A percentile compares a stretch with the other conserved stretches of the same genome.
Conservation (phyloP, 2,329 filamentous ascomycete species). For the Acrocalymma vagum region DNA sequence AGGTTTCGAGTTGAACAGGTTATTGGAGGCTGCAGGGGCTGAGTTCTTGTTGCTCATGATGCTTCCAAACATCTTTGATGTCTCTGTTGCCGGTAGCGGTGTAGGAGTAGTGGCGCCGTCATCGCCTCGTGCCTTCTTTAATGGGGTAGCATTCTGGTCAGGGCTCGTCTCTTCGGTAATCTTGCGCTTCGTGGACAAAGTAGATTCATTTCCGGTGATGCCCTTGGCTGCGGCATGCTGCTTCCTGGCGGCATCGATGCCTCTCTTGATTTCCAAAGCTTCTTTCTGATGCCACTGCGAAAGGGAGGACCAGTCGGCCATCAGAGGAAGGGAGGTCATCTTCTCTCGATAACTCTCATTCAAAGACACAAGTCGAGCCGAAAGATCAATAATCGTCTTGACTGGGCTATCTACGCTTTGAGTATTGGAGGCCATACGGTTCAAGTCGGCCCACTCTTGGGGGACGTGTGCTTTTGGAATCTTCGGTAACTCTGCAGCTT, state of each 20-base stretch:
- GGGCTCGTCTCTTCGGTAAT: conserved; percentile 23
- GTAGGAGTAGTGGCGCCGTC: conserved; percentile 27
- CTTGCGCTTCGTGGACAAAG: conserved; percentile 44
- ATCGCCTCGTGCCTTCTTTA: conserved; percentile 34
- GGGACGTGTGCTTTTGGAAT: conserved; percentile 35
- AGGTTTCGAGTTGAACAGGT: conserved; percentile 17
- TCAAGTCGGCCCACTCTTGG: conserved; percentile 30
- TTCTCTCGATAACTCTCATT: conserved; percentile 38
- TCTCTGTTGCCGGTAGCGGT: conserved; percentile 30
- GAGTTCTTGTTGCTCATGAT: conserved; percentile 30
- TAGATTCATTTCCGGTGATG: conserved; percentile 40
- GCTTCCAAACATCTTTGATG: conserved; percentile 33
- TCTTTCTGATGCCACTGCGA: conserved; percentile 41
- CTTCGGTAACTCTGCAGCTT: conserved; percentile 24
- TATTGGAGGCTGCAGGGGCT: conserved; percentile 19
- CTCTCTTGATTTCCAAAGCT: conserved; percentile 33
- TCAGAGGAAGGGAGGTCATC: conserved; percentile 26
- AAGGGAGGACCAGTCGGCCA: conserved; percentile 39
- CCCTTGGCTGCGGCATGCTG: conserved; percentile 36
- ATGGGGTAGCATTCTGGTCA: conserved; percentile 23
- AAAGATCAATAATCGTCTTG: conserved; percentile 26
- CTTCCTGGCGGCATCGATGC: conserved; percentile 39
- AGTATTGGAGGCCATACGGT: conserved; percentile 9
- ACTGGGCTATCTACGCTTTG: conserved; percentile 18
- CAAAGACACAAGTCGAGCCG: conserved; percentile 31